Conservation (phyloP, 2,329 filamentous ascomycete genomes). For the Ambrosiella beaveri region DNA sequence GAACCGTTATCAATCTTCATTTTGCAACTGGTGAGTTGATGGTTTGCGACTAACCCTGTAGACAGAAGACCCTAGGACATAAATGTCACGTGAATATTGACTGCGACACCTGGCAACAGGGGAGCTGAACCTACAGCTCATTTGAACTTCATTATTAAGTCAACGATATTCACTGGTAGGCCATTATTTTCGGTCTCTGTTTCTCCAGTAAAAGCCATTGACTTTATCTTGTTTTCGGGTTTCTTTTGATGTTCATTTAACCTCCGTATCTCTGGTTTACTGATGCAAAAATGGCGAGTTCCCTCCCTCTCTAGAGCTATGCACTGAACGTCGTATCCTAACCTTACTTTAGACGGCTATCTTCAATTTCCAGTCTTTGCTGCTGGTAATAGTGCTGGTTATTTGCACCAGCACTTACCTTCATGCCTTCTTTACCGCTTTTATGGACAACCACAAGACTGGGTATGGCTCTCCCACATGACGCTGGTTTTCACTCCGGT, state of each 20-base stretch:
- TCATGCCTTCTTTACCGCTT: constrained; percentile 72
- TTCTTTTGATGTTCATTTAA: neutral
- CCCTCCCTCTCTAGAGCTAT: neutral
- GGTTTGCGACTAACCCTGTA: neutral
- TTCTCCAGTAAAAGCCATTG: too few species aligned
- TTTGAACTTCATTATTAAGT: neutral
- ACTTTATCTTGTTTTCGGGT: too few species aligned
- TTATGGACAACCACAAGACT: constrained; percentile 86
- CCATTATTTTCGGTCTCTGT: too few species aligned
- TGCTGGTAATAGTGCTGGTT: constrained; percentile 82
- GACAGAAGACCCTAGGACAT: neutral
- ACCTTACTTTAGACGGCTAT: constrained; percentile 55
- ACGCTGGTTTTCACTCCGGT: constrained; percentile 5
- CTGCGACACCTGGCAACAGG: neutral
- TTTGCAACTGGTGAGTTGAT: neutral
- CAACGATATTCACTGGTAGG: too few species aligned
- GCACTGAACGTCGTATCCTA: neutral
- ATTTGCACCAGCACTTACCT: constrained; percentile 94
- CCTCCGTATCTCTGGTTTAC: neutral
- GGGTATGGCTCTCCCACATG: constrained; percentile 37
- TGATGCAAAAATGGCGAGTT: neutral
- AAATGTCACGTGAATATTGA: neutral
- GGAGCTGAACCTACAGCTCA: neutral
- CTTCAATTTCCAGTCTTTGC: constrained; percentile 96
- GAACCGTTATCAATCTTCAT: neutral